phyloP scores from a whole-genome alignment of 2,329 filamentous ascomycete genomes.

The Microsporum audouinii region DNA sequence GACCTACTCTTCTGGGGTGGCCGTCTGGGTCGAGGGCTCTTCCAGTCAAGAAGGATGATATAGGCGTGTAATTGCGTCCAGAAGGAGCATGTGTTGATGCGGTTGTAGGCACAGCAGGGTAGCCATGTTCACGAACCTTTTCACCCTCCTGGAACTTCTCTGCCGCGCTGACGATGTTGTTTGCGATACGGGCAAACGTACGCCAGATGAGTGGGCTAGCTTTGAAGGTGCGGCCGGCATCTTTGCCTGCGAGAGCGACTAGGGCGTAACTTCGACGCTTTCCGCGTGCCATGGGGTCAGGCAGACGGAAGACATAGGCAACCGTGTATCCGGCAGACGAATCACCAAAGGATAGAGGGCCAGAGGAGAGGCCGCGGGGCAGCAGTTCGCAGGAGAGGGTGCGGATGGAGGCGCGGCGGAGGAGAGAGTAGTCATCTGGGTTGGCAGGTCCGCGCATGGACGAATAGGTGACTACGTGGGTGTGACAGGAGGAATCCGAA shows the following conservation, averaged over 20 bases:
- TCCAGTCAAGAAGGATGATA: slow-evolving; percentile 48
- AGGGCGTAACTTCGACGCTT: slow-evolving; percentile 47
- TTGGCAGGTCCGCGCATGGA: slow-evolving; percentile 47
- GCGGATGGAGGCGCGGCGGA: slow-evolving; percentile 47
- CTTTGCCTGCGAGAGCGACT: slow-evolving; percentile 45
- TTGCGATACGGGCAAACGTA: slow-evolving; percentile 44
- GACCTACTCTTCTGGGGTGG: slow-evolving; percentile 41
- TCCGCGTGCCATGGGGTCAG: slow-evolving; percentile 47
- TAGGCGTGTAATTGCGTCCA: slow-evolving; percentile 40
- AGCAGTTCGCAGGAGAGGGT: slow-evolving; percentile 47
- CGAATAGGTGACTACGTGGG: slow-evolving; percentile 47
- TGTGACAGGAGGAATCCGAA: slow-evolving; percentile 40
- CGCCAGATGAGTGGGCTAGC: slow-evolving; percentile 41
- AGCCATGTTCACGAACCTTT: slow-evolving; percentile 31
- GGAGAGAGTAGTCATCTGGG: slow-evolving; percentile 42
- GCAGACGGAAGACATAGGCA: slow-evolving; percentile 48
- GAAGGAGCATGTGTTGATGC: not conserved
- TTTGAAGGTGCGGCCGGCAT: slow-evolving; percentile 37
- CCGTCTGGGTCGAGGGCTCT: slow-evolving; percentile 46
- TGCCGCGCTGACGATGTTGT: slow-evolving; percentile 39
- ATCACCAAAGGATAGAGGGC: slow-evolving; percentile 49
- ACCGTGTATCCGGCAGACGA: slow-evolving; percentile 46
- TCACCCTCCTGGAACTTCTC: slow-evolving; percentile 37
- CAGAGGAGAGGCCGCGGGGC: slow-evolving; percentile 45
- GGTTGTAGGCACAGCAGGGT: not conserved